A percentile compares a stretch with the other conserved stretches of the same genome.
Conservation (phyloP, 306 rosid species). For the Prunus salicina region DNA sequence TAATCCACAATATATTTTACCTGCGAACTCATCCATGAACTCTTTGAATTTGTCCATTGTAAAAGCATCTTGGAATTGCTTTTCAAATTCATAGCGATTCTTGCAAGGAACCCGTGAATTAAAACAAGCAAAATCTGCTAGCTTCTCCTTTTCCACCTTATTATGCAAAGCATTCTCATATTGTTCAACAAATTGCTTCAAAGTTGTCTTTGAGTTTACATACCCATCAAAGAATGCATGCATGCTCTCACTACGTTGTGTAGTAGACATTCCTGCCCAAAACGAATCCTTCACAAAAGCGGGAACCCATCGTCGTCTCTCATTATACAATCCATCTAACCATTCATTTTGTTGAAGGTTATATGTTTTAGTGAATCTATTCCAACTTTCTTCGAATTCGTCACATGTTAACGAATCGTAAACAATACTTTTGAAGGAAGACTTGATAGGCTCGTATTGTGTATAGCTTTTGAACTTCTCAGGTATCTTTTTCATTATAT, state of each 20-base stretch:
- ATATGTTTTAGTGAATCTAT: neutral
- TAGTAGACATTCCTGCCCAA: neutral
- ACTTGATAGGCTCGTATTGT: conserved; percentile 19
- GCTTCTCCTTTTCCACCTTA: too few relatives aligned
- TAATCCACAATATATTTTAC: conserved; percentile 18
- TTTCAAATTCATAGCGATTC: too few relatives aligned
- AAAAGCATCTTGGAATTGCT: conserved; percentile 12
- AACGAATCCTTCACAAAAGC: too few relatives aligned
- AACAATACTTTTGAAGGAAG: neutral
- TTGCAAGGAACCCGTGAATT: too few relatives aligned
- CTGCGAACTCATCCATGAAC: conserved; percentile 12
- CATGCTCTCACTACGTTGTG: neutral
- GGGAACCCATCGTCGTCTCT: neutral
- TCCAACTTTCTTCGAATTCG: conserved; percentile 24
- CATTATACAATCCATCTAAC: conserved; percentile 11
- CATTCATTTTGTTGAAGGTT: conserved; percentile 2
- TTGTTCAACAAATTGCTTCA: conserved; percentile 11
- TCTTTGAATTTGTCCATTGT: conserved; percentile 18
- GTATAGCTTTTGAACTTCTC: conserved; percentile 13
- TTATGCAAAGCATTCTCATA: too few relatives aligned
- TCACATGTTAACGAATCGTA: neutral
- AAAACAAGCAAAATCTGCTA: too few relatives aligned
- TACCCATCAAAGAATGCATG: conserved; percentile 6
- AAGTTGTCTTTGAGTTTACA: neutral
- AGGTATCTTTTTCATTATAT: conserved; percentile 22